Evolutionary conservation across 1,284 basidiomycete species (phyloP), one percentile per base, ranked within the genome.

Genomic region (Puccinia sorghi): DNA sequence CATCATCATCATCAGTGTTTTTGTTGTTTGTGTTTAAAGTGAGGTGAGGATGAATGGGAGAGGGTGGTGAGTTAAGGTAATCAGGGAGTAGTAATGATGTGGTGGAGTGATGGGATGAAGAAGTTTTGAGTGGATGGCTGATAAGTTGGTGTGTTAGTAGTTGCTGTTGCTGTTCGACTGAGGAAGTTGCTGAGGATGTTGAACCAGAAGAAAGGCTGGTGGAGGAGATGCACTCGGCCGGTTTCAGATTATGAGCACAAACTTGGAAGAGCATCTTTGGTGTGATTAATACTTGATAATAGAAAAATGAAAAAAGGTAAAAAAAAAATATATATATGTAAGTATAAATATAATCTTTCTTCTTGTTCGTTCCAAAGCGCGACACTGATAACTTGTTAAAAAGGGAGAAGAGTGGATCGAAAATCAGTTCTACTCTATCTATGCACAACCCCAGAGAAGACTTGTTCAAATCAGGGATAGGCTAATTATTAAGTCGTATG

Each of bases 261-360:
- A 64, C n/a, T 46, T 64, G 61, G 61, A 64, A 64, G 61, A 64
- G 61, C 61, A 64, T 64, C 61, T 63, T 63, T n/a, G n/a, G n/a
- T n/a, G n/a, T 6, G 50, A n/a, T n/a, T n/a, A n/a, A n/a, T n/a
- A n/a, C 20, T 54, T 54, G 50, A 5, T 11, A 15, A 54, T 11
- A 13, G 6, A n/a, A 20, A 54, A 20, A 11, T n/a, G 12, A 54
- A n/a, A 25, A 27, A 57, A 57, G 25, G 11, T 20, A 5, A 61
- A 61, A 41, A 61, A 41, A 61, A 22, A 59, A 32, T 22, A n/a
- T n/a, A n/a, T n/a, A n/a, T n/a, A n/a, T n/a, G n/a, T n/a, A n/a
- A n/a, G n/a, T n/a, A n/a, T n/a, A n/a, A n/a, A n/a, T n/a, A n/a
- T n/a, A n/a, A n/a, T n/a, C n/a, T n/a, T n/a, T n/a, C n/a, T n/a